A percentile compares a stretch with the other conserved stretches of the same genome.
Conservation (phyloP, 1,284 basidiomycete species). For the Malassezia nana region DNA sequence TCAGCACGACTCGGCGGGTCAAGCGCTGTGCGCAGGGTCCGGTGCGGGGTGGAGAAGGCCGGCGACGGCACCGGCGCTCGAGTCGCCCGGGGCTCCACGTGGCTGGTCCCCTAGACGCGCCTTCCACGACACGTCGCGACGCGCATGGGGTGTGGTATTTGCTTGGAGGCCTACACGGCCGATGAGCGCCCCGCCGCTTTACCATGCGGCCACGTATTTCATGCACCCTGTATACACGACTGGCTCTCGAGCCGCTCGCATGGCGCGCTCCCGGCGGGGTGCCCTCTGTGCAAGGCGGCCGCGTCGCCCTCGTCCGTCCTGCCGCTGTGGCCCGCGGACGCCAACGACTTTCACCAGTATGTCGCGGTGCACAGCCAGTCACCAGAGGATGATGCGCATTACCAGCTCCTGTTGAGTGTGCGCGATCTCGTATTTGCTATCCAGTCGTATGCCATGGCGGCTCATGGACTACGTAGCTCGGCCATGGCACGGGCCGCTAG, state of each 20-base stretch:
- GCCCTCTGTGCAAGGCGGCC: slow-evolving; percentile 14
- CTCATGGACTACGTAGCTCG: slow-evolving; percentile 6
- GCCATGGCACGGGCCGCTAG: not conserved
- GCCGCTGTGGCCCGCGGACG: slow-evolving; percentile 11
- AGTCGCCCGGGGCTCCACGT: not conserved
- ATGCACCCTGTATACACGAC: slow-evolving; percentile 9
- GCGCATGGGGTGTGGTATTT: slow-evolving; percentile 14
- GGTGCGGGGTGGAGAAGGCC: not conserved
- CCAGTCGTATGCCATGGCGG: slow-evolving; percentile 17
- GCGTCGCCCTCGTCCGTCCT: not conserved
- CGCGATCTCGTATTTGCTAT: slow-evolving; percentile 6
- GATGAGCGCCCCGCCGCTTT: slow-evolving; percentile 14
- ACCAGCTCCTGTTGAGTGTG: not conserved
- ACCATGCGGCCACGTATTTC: slow-evolving; percentile 18
- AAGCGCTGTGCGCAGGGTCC: not conserved
- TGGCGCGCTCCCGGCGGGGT: not conserved
- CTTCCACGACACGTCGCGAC: not conserved
- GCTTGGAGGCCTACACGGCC: slow-evolving; percentile 9
- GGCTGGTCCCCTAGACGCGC: not conserved
- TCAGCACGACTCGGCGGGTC: not conserved
- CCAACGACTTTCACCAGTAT: slow-evolving; percentile 11
- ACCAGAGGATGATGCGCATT: not conserved
- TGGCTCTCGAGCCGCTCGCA: slow-evolving; percentile 7
- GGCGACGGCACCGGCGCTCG: not conserved
- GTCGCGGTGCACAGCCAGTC: slow-evolving; percentile 10